Conservation (phyloP, 805 yeast genomes). For the Pichia pseudocactophila region DNA sequence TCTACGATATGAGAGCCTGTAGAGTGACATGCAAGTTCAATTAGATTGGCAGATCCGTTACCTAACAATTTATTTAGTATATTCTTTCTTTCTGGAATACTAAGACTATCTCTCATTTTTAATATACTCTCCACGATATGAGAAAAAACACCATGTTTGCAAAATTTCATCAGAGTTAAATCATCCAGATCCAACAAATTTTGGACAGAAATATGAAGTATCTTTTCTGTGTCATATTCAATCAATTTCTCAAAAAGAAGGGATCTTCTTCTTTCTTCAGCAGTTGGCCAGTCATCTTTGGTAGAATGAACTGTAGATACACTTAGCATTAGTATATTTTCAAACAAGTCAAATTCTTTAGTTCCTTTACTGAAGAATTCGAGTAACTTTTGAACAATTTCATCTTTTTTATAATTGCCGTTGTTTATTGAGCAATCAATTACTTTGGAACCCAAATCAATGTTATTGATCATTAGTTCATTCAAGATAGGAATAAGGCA, state of each 20-base stretch:
- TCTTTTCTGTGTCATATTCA: constrained; percentile 48
- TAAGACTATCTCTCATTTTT: constrained; percentile 33
- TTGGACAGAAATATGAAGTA: constrained; percentile 49
- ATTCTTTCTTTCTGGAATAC: constrained; percentile 46
- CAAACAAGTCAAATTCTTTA: constrained; percentile 44
- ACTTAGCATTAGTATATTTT: constrained; percentile 55
- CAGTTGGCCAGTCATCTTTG: constrained; percentile 85
- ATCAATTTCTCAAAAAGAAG: constrained; percentile 66
- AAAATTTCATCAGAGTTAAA: constrained; percentile 63
- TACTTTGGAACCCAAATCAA: constrained; percentile 59
- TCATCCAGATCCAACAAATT: constrained; percentile 50
- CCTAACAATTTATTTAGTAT: constrained; percentile 51
- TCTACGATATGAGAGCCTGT: constrained; percentile 91
- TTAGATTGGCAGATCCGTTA: constrained; percentile 57
- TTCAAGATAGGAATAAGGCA: constrained; percentile 59
- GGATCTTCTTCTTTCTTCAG: constrained; percentile 77
- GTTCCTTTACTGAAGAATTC: constrained; percentile 32
- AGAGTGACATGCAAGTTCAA: constrained; percentile 65
- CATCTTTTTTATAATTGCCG: constrained; percentile 50
- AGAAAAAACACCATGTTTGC: constrained; percentile 83
- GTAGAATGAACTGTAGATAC: constrained; percentile 75
- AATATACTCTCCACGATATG: constrained; percentile 74
- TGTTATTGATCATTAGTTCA: constrained; percentile 51
- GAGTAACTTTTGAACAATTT: constrained; percentile 42
- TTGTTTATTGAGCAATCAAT: constrained; percentile 57